Evolutionary conservation across 805 yeast genomes (phyloP), one percentile per base, ranked within the genome.

Genomic region (Sugiyamaella marilandica): DNA sequence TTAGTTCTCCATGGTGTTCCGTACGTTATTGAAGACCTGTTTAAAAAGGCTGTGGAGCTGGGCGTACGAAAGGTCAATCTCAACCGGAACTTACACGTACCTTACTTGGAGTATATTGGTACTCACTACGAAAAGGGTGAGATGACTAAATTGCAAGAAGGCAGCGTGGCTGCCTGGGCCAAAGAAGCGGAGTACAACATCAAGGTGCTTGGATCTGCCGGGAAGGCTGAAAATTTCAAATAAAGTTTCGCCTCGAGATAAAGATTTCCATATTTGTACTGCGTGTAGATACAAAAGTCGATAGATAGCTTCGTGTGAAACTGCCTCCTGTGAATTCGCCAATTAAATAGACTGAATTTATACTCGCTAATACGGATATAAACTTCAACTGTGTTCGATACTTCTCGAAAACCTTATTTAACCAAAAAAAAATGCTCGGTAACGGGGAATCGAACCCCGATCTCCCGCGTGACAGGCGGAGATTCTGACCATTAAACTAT

Each of bases 401-500:
- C n/a, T n/a, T 24, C 29, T 24, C 29, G 7, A 24, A 24, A 24
- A 7, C 7, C 29, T 5, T 5, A 24, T 5, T 24, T 24, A 24
- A 24, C 3, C 3, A 24, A 24, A 33, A 29, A 36, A 36, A 52
- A 48, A 56, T 47, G 44, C 62, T 59, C 62, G 59, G 60, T 58
- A 55, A 59, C 62, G 55, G 55, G 55, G 55, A 53, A 53, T 53
- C 49, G 55, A 53, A 53, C 55, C 55, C 55, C 55, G 55, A 52
- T 53, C 55, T 52, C 55, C 55, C 55, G 55, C 55, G 55, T 66
- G 70, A 66, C 70, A 66, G 68, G 69, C 70, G 70, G 69, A 61
- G 61, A 66, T 66, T 66, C 70, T 66, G 64, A 69, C 70, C 70
- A 67, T 69, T 67, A 66, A 66, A 66, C 70, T 66, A 66, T 66